Percentiles rank a stretch among this genome's conserved stretches.
Evolutionary conservation across 1,284 basidiomycete genomes (phyloP).

Genomic region (Coriolopsis trogii): DNA sequence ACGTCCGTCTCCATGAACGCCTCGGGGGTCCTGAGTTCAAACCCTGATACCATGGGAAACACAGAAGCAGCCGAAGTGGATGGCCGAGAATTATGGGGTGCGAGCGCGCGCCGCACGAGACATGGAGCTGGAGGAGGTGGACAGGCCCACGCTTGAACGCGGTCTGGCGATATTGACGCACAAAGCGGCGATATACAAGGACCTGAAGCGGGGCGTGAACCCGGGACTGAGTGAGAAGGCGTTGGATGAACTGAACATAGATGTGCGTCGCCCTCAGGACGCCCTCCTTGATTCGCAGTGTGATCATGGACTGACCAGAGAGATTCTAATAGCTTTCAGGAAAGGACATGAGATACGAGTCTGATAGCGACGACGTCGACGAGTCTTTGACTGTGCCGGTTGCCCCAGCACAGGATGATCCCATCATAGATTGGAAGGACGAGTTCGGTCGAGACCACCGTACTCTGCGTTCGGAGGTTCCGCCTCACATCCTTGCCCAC

Average conservation of each 20-base stretch:
- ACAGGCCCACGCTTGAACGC: constrained; percentile 68
- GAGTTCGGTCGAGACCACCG: constrained; percentile 78
- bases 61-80: constrained; percentile 76
- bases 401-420: constrained; percentile 60
- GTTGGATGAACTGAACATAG: constrained; percentile 76
- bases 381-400: constrained; percentile 66
- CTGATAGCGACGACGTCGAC: constrained; percentile 74
- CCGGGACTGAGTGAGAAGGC: constrained; percentile 82
- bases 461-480: constrained; percentile 74
- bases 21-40: no score
- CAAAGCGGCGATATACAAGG: constrained; percentile 85
- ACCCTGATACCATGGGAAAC: no score
- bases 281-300: no score
- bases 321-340: constrained; percentile 65
- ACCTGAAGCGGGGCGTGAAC: constrained; percentile 78
- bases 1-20: no score
- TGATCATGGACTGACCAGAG: no score
- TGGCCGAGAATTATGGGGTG: constrained; percentile 73
- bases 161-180: constrained; percentile 71
- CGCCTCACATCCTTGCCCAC: constrained; percentile 59
- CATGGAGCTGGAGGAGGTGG: constrained; percentile 64
- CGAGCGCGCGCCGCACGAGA: constrained; percentile 62
- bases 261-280: constrained; percentile 67
- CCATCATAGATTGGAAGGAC: constrained; percentile 83
- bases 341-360: constrained; percentile 54